Percentiles rank a stretch among this genome's conserved stretches.
These are phyloP conservation scores for Fusarium tricinctum DNA, from an alignment of 2,329 filamentous ascomycete genomes.

Conservation along the genomic window DNA sequence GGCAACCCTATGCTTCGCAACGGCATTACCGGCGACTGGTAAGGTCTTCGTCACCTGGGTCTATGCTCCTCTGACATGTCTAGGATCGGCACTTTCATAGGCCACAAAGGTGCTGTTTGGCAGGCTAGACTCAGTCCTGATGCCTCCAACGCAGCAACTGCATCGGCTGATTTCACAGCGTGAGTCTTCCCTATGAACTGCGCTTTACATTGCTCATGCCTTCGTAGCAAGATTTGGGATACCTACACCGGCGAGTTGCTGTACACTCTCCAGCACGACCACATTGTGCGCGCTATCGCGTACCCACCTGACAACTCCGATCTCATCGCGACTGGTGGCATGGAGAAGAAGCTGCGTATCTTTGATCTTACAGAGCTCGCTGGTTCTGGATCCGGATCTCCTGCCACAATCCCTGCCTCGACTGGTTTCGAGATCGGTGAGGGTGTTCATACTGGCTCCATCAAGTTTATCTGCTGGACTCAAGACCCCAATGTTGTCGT, in stretches of 20 bases:
- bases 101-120: constrained; percentile 98
- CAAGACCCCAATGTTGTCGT: constrained; percentile 88
- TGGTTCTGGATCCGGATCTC: constrained; percentile 55
- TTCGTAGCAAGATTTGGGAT: constrained; percentile 91
- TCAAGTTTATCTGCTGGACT: constrained; percentile 98
- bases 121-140: constrained; percentile 92
- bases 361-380: constrained; percentile 82
- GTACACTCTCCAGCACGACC: constrained; percentile 88
- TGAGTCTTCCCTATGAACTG: constrained; percentile 59
- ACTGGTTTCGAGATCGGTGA: constrained; percentile 88
- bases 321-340: constrained; percentile 92
- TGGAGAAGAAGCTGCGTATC: constrained; percentile 95
- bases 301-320: constrained; percentile 86
- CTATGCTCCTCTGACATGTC: constrained; percentile 33
- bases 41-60: constrained; percentile 47
- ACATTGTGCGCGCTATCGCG: constrained; percentile 94
- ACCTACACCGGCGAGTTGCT: constrained; percentile 93
- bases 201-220: constrained; percentile 48
- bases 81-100: constrained; percentile 98
- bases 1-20: constrained; percentile 99
- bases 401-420: constrained; percentile 68
- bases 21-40: constrained; percentile 95
- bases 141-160: constrained; percentile 89
- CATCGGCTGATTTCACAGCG: constrained; percentile 96
- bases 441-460: constrained; percentile 85